Evolutionary conservation across 1,284 basidiomycete species (phyloP).

Genomic region (Fomitiporia mediterranea): DNA sequence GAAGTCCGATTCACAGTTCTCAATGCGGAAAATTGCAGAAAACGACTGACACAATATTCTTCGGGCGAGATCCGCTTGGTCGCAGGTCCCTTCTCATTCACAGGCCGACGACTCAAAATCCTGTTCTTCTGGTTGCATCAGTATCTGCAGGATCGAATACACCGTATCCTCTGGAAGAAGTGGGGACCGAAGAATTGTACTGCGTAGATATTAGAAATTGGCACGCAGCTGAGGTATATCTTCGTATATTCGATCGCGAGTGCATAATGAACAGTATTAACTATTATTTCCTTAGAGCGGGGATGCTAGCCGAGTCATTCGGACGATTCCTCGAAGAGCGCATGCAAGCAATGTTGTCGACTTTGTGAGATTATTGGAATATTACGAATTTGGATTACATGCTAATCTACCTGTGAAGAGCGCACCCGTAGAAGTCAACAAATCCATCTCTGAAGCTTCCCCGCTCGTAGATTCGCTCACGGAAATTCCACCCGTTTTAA

Average conservation of each 20-base stretch:
- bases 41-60: slow-evolving; percentile 52
- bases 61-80: slow-evolving; percentile 87
- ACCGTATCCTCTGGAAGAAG: slow-evolving; percentile 51
- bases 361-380: neutral
- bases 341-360: neutral
- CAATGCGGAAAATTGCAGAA: slow-evolving; percentile 44
- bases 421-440: slow-evolving; percentile 42
- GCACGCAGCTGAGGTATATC: neutral
- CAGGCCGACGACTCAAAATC: slow-evolving; percentile 41
- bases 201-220: slow-evolving; percentile 22
- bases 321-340: neutral
- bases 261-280: neutral
- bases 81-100: slow-evolving; percentile 83
- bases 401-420: slow-evolving; percentile 35
- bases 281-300: neutral
- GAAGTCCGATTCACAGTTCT: no score
- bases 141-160: slow-evolving; percentile 50
- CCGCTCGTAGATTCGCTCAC: slow-evolving; percentile 36
- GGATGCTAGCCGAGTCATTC: neutral
- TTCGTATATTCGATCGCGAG: neutral
- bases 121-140: slow-evolving; percentile 61
- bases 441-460: slow-evolving; percentile 37
- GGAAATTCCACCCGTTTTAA: slow-evolving; percentile 42
- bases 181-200: slow-evolving; percentile 57
- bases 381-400: neutral